Evolutionary conservation across 345 rosid genomes (phyloP).

Genomic region (Camelina laxa): DNA sequence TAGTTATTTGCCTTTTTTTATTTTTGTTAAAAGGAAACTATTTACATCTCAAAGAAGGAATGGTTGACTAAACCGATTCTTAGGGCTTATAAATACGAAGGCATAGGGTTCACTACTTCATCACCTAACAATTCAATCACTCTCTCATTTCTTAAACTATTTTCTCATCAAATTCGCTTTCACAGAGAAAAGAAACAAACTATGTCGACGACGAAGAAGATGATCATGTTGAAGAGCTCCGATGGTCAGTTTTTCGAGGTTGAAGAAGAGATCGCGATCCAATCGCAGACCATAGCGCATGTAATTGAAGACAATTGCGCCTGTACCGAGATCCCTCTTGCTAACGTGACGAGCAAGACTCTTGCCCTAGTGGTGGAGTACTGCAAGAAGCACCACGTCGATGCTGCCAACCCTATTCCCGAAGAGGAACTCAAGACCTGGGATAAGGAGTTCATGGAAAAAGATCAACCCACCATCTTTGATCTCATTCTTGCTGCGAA

Average conservation of each 20-base stretch:
- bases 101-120: no score
- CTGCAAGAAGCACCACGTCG: not conserved
- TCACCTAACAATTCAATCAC: not conserved
- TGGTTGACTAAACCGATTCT: not conserved
- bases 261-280: not conserved
- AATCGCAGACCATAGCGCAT: not conserved
- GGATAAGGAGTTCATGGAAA: not conserved
- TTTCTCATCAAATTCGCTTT: not conserved
- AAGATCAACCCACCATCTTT: not conserved
- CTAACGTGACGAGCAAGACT: not conserved
- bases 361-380: not conserved
- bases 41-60: not conserved
- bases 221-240: slow-evolving; percentile 2
- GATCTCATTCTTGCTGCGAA: slow-evolving; percentile 8
- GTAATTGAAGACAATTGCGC: not conserved
- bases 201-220: not conserved
- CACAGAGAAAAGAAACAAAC: not conserved
- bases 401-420: not conserved
- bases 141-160: not conserved
- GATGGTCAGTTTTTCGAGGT: not conserved
- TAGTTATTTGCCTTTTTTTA: no score
- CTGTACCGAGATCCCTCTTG: not conserved
- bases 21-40: no score
- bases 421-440: not conserved
- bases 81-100: not conserved